Evolutionary conservation across 2,329 filamentous ascomycete genomes (phyloP).

Genomic region (Aspergillus sp.): DNA sequence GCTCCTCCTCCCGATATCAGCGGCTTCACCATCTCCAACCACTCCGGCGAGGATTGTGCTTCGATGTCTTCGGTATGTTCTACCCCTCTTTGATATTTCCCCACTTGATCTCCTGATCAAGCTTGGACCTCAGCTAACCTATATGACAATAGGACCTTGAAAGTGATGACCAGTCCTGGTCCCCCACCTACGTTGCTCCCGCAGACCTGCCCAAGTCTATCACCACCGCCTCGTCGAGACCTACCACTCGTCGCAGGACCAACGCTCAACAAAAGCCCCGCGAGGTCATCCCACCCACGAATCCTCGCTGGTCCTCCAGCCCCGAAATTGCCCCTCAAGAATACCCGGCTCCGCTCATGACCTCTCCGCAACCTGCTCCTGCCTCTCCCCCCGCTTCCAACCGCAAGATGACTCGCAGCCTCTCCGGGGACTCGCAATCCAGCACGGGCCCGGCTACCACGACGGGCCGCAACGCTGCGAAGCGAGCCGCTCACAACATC

Average conservation of each 20-base stretch:
- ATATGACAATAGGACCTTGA: constrained; percentile 27
- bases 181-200: constrained; percentile 21
- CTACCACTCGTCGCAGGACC: constrained; percentile 11
- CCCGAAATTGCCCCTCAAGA: constrained; percentile 29
- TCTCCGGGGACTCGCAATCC: constrained; percentile 27
- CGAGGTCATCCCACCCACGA: constrained; percentile 4
- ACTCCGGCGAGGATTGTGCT: constrained; percentile 28
- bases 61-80: constrained; percentile 26
- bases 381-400: constrained; percentile 9
- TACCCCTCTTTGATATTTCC: neutral
- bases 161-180: constrained; percentile 37
- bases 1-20: constrained; percentile 29
- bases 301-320: constrained; percentile 28
- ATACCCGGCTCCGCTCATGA: constrained; percentile 14
- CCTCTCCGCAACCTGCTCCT: constrained; percentile 11
- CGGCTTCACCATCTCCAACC: constrained; percentile 32
- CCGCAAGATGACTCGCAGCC: constrained; percentile 26
- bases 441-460: constrained; percentile 18
- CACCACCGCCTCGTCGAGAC: neutral
- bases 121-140: constrained; percentile 1
- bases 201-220: constrained; percentile 16
- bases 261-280: constrained; percentile 6
- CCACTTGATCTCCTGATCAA: neutral
- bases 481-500: constrained; percentile 42
- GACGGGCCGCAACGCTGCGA: constrained; percentile 34